Evolutionary conservation across 1,284 basidiomycete genomes (phyloP).

Genomic region (Tilletia horrida): DNA sequence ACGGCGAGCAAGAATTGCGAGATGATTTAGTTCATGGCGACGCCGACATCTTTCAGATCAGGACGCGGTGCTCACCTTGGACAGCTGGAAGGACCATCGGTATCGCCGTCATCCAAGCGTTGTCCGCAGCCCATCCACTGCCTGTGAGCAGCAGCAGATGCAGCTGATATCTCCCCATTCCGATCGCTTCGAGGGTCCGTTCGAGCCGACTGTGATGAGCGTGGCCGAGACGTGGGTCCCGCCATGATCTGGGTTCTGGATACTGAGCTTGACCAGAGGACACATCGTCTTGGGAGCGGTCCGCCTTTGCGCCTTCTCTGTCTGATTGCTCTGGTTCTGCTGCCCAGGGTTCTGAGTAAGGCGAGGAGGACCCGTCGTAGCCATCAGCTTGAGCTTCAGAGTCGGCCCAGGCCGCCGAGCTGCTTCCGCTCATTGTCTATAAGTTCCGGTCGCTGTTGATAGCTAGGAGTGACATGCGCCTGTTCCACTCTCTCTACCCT

Average conservation of each 20-base stretch:
- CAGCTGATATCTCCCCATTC: constrained; percentile 66
- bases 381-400: no score
- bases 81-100: constrained; percentile 89
- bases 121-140: constrained; percentile 50
- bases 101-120: constrained; percentile 57
- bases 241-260: neutral
- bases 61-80: constrained; percentile 62
- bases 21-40: no score
- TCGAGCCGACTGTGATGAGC: constrained; percentile 31
- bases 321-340: neutral
- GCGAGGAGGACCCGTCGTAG: no score
- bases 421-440: no score
- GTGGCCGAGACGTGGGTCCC: constrained; percentile 14
- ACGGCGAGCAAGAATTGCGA: neutral
- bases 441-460: no score
- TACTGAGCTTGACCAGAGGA: no score
- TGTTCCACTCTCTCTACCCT: no score
- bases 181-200: constrained; percentile 77
- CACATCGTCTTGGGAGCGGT: no score
- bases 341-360: neutral
- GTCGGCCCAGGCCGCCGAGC: no score
- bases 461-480: no score
- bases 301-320: no score
- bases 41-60: neutral
- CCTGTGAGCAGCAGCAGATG: constrained; percentile 44